phyloP scores from a whole-genome alignment of 192 early-diverging fungal genomes.

The Cladochytrium replicatum region DNA sequence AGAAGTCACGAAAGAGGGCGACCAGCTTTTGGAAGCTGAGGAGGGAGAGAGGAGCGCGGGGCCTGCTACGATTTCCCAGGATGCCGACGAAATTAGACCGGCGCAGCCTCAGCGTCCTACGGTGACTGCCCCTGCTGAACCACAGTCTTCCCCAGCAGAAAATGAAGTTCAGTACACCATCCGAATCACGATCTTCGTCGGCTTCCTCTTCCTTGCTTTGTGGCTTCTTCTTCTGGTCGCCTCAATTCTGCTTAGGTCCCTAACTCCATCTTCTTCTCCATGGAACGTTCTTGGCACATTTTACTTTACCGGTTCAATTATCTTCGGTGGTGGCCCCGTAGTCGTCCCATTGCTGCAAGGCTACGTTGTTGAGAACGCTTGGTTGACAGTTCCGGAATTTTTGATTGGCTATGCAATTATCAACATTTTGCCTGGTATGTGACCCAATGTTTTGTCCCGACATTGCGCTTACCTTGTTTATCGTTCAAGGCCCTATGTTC shows the following conservation, averaged over 20 bases:
- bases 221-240: constrained; percentile 42
- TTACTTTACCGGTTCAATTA: constrained; percentile 49
- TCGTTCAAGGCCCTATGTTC: constrained; percentile 54
- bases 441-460: too few relatives aligned
- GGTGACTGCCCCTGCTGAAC: too few relatives aligned
- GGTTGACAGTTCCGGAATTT: constrained; percentile 42
- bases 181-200: too few relatives aligned
- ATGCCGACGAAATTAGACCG: too few relatives aligned
- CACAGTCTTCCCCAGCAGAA: too few relatives aligned
- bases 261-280: constrained; percentile 7
- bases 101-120: too few relatives aligned
- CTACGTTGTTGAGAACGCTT: constrained; percentile 36
- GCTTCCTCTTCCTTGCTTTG: constrained; percentile 27
- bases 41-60: too few relatives aligned
- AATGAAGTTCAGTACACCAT: too few relatives aligned
- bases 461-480: too few relatives aligned
- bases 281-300: constrained; percentile 36
- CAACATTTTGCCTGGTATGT: constrained; percentile 25
- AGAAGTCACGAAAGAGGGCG: too few relatives aligned
- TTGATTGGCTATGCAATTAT: constrained; percentile 42
- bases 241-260: constrained; percentile 28
- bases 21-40: too few relatives aligned
- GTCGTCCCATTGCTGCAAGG: constrained; percentile 31
- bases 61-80: too few relatives aligned
- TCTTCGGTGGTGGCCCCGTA: constrained; percentile 49